These are phyloP conservation scores for Platanthera guangdongensis DNA, from an alignment of 106 monocot species.

Conservation along the genomic window DNA sequence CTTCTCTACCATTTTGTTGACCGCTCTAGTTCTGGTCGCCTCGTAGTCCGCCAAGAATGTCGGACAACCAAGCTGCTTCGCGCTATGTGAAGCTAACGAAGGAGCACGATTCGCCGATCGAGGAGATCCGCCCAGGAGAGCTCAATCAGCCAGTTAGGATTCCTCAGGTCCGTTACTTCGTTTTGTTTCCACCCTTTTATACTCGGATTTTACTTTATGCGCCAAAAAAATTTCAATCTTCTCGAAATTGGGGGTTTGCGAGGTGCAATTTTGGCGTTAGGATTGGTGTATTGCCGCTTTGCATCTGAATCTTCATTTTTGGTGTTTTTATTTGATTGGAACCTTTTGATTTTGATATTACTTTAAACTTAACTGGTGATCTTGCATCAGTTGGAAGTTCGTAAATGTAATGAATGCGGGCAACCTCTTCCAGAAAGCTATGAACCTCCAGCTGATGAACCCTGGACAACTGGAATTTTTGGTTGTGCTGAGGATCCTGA, in stretches of 20 bases:
- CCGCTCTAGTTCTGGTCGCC: background rate
- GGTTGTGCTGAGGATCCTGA: constrained; percentile 64
- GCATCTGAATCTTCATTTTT: background rate
- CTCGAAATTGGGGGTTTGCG: background rate
- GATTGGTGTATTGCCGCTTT: background rate
- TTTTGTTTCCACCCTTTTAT: background rate
- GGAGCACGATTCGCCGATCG: constrained; percentile 18
- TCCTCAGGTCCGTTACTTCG: constrained; percentile 13
- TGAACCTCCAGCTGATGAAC: constrained; percentile 62
- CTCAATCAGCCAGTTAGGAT: constrained; percentile 26
- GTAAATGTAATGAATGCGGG: constrained; percentile 62
- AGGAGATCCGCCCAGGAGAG: constrained; percentile 23
- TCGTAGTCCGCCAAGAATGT: background rate
- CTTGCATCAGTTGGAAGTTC: constrained; percentile 49
- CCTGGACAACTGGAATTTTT: constrained; percentile 78
- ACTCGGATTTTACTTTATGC: background rate
- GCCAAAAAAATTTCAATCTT: background rate
- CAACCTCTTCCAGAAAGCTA: constrained; percentile 80
- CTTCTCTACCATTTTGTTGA: background rate
- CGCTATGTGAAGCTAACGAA: constrained; percentile 82
- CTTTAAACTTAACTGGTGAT: constrained; percentile 7
- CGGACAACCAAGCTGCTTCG: constrained; percentile 17
- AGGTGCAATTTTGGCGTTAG: background rate
- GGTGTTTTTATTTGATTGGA: background rate
- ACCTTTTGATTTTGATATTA: background rate